Evolutionary conservation across 1,284 basidiomycete species (phyloP).

Genomic region (Cutaneotrichosporon sp.): DNA sequence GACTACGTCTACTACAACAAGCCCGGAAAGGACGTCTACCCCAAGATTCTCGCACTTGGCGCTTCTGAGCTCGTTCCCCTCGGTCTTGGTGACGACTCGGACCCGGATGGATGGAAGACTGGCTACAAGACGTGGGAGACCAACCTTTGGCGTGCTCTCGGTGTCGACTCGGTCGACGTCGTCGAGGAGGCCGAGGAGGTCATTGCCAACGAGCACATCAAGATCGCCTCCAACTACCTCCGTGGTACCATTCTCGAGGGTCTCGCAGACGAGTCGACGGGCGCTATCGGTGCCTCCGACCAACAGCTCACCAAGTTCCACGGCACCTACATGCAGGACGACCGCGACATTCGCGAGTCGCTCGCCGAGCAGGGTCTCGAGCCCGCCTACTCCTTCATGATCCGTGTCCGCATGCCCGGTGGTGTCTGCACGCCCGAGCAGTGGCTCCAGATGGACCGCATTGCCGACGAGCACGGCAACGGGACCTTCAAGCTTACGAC

Average conservation of each 20-base stretch:
- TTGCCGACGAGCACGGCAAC: slow-evolving; percentile 90
- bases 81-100: slow-evolving; percentile 94
- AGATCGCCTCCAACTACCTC: slow-evolving; percentile 90
- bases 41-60: slow-evolving; percentile 68
- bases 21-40: slow-evolving; percentile 84
- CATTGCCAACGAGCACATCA: slow-evolving; percentile 99
- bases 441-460: slow-evolving; percentile 93
- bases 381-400: slow-evolving; percentile 98
- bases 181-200: slow-evolving; percentile 90
- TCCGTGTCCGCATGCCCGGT: slow-evolving; percentile 90
- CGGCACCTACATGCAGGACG: slow-evolving; percentile 95
- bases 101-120: slow-evolving; percentile 91
- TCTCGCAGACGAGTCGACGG: slow-evolving; percentile 78
- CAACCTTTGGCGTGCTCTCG: slow-evolving; percentile 85
- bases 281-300: slow-evolving; percentile 82
- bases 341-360: slow-evolving; percentile 96
- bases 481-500: slow-evolving; percentile 97
- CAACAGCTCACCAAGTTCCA: slow-evolving; percentile 98
- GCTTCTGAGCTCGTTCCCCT: slow-evolving; percentile 65
- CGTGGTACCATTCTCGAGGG: slow-evolving; percentile 94
- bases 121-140: slow-evolving; percentile 96
- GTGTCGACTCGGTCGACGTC: slow-evolving; percentile 85
- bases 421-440: slow-evolving; percentile 88
- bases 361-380: slow-evolving; percentile 88
- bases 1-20: slow-evolving; percentile 98